phyloP scores from a whole-genome alignment of 2,329 filamentous ascomycete species.

The Diaporthe eres region DNA sequence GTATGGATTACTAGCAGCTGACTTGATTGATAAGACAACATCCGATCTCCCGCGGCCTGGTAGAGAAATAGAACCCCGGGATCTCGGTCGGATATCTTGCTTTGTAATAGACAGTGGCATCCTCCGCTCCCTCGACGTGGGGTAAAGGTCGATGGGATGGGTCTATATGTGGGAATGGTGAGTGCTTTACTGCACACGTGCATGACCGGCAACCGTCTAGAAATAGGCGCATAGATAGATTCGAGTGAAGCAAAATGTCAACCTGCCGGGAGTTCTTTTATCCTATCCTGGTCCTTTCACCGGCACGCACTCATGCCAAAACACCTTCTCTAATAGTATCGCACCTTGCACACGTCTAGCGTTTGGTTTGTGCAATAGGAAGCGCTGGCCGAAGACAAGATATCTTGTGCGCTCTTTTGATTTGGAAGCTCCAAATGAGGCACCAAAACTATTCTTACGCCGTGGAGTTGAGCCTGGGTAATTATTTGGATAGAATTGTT shows the following conservation, averaged over 20 bases:
- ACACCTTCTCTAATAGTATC: neutral
- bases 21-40: slow-evolving; percentile 20
- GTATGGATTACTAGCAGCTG: slow-evolving; percentile 9
- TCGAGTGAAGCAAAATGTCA: neutral
- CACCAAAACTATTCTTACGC: neutral
- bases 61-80: neutral
- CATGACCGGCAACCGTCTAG: neutral
- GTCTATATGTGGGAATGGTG: neutral
- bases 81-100: slow-evolving; percentile 28
- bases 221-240: neutral
- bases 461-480: too few relatives aligned
- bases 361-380: neutral
- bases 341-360: neutral
- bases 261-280: neutral
- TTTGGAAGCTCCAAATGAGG: neutral
- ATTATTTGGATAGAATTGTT: too few relatives aligned
- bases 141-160: neutral
- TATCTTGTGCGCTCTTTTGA: neutral
- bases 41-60: slow-evolving; percentile 1
- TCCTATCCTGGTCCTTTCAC: neutral
- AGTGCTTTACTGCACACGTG: neutral
- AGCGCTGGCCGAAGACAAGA: neutral
- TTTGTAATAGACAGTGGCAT: slow-evolving; percentile 15
- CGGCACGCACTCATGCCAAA: neutral
- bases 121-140: neutral